Evolutionary conservation across 768 basidiomycete species (phyloP).

Genomic region (Suillus subaureus): DNA sequence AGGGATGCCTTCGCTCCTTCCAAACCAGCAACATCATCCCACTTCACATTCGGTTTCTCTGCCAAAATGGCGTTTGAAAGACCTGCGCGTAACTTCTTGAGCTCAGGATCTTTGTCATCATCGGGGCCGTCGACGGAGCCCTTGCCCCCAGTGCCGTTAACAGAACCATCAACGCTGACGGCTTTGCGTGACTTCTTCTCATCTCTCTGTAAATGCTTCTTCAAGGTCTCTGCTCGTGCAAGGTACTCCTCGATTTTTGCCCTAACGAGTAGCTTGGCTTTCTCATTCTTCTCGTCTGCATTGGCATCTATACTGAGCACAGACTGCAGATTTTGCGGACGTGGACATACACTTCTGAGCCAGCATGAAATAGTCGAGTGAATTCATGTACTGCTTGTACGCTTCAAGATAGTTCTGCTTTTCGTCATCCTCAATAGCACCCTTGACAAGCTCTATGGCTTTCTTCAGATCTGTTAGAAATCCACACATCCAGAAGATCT

Average conservation of each 20-base stretch:
- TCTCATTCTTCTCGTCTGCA: slow-evolving; percentile 87
- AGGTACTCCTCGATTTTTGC: slow-evolving; percentile 92
- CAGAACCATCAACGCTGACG: slow-evolving; percentile 51
- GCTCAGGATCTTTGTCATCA: slow-evolving; percentile 86
- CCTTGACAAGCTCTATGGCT: slow-evolving; percentile 90
- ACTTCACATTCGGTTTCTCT: slow-evolving; percentile 94
- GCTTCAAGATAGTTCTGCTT: slow-evolving; percentile 94
- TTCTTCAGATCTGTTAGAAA: slow-evolving; percentile 43
- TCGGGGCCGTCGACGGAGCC: slow-evolving; percentile 51
- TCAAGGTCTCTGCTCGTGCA: slow-evolving; percentile 86
- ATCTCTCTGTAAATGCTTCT: slow-evolving; percentile 72
- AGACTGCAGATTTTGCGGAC: slow-evolving; percentile 16
- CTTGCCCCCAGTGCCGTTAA: slow-evolving; percentile 44
- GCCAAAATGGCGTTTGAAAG: slow-evolving; percentile 85
- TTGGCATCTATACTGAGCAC: slow-evolving; percentile 21
- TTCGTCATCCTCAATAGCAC: slow-evolving; percentile 89
- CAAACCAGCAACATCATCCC: slow-evolving; percentile 98
- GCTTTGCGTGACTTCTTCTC: slow-evolving; percentile 57
- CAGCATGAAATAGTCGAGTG: slow-evolving; percentile 98
- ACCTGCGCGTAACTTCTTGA: slow-evolving; percentile 94
- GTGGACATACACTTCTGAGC: slow-evolving; percentile 77
- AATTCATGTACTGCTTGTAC: slow-evolving; percentile 93
- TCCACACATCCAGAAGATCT: background rate
- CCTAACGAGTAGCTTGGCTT: slow-evolving; percentile 82
- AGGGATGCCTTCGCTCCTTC: slow-evolving; percentile 94